These are phyloP conservation scores for Backusella psychrophila DNA, from an alignment of 192 early-diverging fungal species.

Conservation along the genomic window DNA sequence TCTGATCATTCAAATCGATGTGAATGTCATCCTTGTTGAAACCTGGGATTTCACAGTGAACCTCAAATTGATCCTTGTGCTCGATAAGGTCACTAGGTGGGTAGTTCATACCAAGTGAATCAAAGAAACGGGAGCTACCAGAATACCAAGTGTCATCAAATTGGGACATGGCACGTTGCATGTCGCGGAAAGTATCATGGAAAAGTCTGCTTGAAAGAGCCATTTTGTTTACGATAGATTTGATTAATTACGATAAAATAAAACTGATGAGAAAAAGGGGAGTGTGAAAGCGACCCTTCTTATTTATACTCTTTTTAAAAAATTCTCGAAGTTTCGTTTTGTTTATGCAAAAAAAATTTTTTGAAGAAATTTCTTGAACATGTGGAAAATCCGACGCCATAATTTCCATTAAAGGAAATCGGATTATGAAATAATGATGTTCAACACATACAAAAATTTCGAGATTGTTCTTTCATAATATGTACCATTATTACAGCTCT, in stretches of 20 bases:
- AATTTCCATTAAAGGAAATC: not conserved
- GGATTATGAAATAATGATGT: not conserved
- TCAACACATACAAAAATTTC: not conserved
- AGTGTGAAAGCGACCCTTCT: not conserved
- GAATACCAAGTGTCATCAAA: constrained; percentile 31
- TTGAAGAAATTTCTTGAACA: not conserved
- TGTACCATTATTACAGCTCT: not conserved
- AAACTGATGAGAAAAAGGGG: not conserved
- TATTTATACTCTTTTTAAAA: not conserved
- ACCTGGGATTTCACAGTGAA: constrained; percentile 38
- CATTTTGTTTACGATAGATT: constrained; percentile 12
- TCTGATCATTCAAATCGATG: constrained; percentile 32
- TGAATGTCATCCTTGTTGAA: constrained; percentile 36
- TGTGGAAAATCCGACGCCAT: not conserved
- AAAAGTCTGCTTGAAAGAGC: constrained; percentile 20
- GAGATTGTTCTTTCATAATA: not conserved
- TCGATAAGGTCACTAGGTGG: constrained; percentile 36
- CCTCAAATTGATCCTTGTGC: constrained; percentile 26
- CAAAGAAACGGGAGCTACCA: not conserved
- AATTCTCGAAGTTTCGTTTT: not conserved
- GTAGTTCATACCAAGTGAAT: constrained; percentile 3
- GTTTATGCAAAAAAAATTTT: not conserved
- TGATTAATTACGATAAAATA: not conserved
- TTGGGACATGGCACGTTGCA: constrained; percentile 26
- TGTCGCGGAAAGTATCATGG: constrained; percentile 24